Percentiles rank a stretch among this genome's conserved stretches.
These are phyloP conservation scores for Zalaria sp. DNA, from an alignment of 2,329 filamentous ascomycete genomes.

Conservation along the genomic window DNA sequence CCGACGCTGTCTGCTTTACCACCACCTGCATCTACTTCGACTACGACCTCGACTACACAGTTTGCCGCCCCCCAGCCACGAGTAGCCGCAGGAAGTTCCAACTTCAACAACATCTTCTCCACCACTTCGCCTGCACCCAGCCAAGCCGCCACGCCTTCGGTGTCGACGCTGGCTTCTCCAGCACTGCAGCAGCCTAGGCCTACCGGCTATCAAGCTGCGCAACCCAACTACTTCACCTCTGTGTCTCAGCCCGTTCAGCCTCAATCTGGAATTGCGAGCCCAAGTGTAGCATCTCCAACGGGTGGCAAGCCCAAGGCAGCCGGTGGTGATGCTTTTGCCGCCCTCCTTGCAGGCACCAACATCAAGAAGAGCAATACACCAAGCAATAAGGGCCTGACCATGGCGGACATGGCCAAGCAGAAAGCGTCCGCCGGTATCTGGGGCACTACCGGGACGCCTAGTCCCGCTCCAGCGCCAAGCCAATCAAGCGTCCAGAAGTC, in stretches of 20 bases:
- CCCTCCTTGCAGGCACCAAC: conserved; percentile 58
- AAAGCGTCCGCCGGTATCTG: conserved; percentile 92
- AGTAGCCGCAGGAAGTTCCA: conserved; percentile 66
- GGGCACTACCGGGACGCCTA: conserved; percentile 49
- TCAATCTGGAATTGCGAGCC: conserved; percentile 22
- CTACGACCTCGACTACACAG: conserved; percentile 45
- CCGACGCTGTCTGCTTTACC: conserved; percentile 22
- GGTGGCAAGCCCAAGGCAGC: conserved; percentile 28
- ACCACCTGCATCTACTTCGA: conserved; percentile 31
- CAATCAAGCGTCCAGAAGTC: conserved; percentile 5
- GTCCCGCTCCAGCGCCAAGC: conserved; percentile 6
- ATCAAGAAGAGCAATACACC: conserved; percentile 38
- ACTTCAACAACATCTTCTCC: conserved; percentile 68
- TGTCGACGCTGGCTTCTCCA: conserved; percentile 20
- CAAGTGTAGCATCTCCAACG: conserved; percentile 21
- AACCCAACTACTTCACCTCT: conserved; percentile 92
- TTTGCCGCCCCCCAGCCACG: conserved; percentile 75
- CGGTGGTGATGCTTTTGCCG: conserved; percentile 78
- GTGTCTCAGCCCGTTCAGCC: conserved; percentile 33
- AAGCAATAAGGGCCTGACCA: conserved; percentile 53
- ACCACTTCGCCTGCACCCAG: conserved; percentile 63
- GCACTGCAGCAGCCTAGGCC: conserved; percentile 35
- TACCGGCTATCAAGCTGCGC: conserved; percentile 56
- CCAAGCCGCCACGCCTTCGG: conserved; percentile 25
- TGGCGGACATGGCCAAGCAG: conserved; percentile 94